Evolutionary conservation across 108 stramenopile genomes (phyloP).

Genomic region (Pseudonitzschia multistriata): DNA sequence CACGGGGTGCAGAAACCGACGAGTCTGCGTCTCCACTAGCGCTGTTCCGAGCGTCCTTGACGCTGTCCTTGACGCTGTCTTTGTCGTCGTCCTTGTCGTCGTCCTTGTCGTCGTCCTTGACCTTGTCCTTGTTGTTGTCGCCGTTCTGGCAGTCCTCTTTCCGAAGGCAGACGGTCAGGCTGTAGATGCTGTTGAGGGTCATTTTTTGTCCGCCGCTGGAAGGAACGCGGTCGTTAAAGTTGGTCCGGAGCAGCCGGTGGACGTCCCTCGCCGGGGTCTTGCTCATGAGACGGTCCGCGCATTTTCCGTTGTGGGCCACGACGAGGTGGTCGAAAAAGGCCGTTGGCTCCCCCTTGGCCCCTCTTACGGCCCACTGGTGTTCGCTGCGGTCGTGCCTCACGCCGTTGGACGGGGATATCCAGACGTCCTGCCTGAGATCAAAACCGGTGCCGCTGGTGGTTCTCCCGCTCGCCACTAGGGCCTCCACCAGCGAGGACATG

Average conservation of each 20-base stretch:
- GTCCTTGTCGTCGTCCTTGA: no score
- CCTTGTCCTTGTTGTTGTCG: no score
- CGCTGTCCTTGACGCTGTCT: no score
- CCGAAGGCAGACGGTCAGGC: constrained; percentile 58
- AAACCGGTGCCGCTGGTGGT: constrained; percentile 22
- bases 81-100: no score
- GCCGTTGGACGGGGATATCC: constrained; percentile 82
- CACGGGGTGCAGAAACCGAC: no score
- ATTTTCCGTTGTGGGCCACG: constrained; percentile 90
- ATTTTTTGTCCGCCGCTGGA: constrained; percentile 65
- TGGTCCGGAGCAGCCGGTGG: constrained; percentile 60
- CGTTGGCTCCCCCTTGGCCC: constrained; percentile 46
- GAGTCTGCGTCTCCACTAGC: no score
- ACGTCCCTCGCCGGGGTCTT: constrained; percentile 73
- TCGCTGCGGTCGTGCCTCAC: constrained; percentile 44
- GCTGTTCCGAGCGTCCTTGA: no score
- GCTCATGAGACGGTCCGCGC: constrained; percentile 86
- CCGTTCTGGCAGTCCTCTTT: no score
- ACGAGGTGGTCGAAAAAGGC: constrained; percentile 71
- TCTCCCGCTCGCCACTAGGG: no score
- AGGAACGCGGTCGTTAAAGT: constrained; percentile 70
- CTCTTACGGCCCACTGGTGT: constrained; percentile 53
- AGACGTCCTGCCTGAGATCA: constrained; percentile 66
- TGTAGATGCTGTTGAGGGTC: constrained; percentile 82
- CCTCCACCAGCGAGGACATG: constrained; percentile 5